Base-by-base conservation (phyloP, 176 grass and related monocot genomes). In the Elaeis guineensis region DNA sequence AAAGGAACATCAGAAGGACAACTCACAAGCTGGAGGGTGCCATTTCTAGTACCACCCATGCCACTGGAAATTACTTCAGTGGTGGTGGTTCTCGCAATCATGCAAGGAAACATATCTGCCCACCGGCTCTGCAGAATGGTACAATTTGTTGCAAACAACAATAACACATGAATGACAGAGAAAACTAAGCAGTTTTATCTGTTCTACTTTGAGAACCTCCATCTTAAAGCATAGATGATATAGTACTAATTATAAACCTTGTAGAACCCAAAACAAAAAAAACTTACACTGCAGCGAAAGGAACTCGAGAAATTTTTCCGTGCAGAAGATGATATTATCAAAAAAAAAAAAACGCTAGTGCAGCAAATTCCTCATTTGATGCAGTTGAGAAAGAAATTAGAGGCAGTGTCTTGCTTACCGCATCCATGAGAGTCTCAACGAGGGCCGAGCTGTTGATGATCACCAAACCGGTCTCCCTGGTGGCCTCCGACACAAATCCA, bases 21-120 rank as follows among this genome's bases (percentile, higher is more conserved):
- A 85, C 93, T 98, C 80, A 98, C 93, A 64, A 98, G 87, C 52
- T 83, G 81, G 66, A 98, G 72, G 73, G 81, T 81, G 71, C 93
- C 93, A 71, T 98, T 80, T 81, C 87, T 88, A 63, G 55, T 85
- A 21, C 79, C 93, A 49, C 75, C 64, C 80, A 76, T 58, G 5
- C 93, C 87, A 24, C 55, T 18, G 22, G 79, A 78, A 51, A 98
- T 82, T 55, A 85, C 93, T 48, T 97, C 76, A 12, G 78, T 71
- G 21, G 57, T 79, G 4, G 78, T 74, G 15, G 76, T 61, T 59
- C 86, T 83, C 24, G 87, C 87, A 61, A 98, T 87, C 21, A 98
- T 82, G 66, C 69, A 89, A 29, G 93, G 86, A 63, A 98, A 98
- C 70, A 98, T 71, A 21, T 79, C 56, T 0, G 63, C 79, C 93